These are phyloP conservation scores for Vigna mungo DNA, from an alignment of 306 rosid genomes.

Conservation along the genomic window DNA sequence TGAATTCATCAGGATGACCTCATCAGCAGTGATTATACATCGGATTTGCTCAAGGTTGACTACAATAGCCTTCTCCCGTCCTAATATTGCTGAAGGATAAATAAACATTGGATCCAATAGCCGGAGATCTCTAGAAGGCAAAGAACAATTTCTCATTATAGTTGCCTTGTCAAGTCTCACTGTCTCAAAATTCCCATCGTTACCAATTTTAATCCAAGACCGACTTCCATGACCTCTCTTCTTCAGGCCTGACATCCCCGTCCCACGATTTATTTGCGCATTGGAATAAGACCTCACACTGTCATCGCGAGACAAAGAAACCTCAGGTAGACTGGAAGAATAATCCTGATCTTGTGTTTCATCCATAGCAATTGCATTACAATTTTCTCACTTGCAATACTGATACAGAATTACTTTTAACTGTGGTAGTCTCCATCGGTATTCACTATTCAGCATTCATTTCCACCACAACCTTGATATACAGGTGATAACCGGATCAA, in stretches of 20 bases:
- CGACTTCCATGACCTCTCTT: conserved; percentile 94
- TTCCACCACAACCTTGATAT: conserved; percentile 38
- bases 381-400: conserved; percentile 35
- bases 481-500: conserved; percentile 5
- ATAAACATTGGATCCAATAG: conserved; percentile 93
- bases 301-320: conserved; percentile 41
- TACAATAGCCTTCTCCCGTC: conserved; percentile 94
- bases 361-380: conserved; percentile 61
- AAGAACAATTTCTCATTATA: conserved; percentile 86
- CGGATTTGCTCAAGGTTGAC: conserved; percentile 95
- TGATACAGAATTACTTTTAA: conserved; percentile 27
- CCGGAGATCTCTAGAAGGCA: conserved; percentile 94
- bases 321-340: conserved; percentile 47
- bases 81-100: conserved; percentile 84
- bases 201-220: conserved; percentile 89
- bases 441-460: conserved; percentile 14
- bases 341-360: conserved; percentile 46
- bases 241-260: conserved; percentile 64
- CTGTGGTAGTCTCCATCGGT: conserved; percentile 20
- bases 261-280: conserved; percentile 53
- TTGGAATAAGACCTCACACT: conserved; percentile 42
- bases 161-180: conserved; percentile 92
- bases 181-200: conserved; percentile 65
- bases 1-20: conserved; percentile 91
- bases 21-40: conserved; percentile 91